Base-by-base conservation (phyloP, 441 rosid species). In the Gossypium davidsonii region DNA sequence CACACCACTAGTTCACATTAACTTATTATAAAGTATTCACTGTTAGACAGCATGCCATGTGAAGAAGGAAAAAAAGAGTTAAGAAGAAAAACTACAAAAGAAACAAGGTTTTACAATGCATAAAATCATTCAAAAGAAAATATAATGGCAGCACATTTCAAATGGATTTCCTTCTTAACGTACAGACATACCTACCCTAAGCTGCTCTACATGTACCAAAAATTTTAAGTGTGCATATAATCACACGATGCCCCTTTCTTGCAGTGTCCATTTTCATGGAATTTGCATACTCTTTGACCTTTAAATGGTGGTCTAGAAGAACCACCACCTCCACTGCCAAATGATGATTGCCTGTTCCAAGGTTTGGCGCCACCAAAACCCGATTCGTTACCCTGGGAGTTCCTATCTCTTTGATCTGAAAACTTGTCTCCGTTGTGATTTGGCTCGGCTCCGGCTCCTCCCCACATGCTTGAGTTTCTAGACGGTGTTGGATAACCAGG, bases 211-310 rank as follows among this genome's bases (percentile, higher is more conserved):
- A 76, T 67, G 67, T 66, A 68, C 67, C 64, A 74, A 75, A 68
- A 55, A 18, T 55, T 23, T 58, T 79, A 88, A 70, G 82, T 77
- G 82, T 93, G 97, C 74, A 89, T 76, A 81, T 86, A 93, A 78
- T 87, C 90, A 85, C 98, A 91, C 10, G 87, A 78, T 23, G 97
- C 82, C 31, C 98, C 98, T 77, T 90, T 93, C 83, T 82, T 90
- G 85, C 98, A 93, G 69, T 84, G 86, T 58, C 98, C 97, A 60
- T 44, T 83, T 83, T 89, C 93, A 18, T 82, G 87, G 79, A 42
- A 90, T 76, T 85, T 88, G 87, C 98, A 93, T 67, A 89, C 85
- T 77, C 91, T 82, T 71, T 89, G 93, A 58, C 90, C 92, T 79
- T 83, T 90, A 57, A 75, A 83, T 9, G 81, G 75, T 26, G 83